Evolutionary conservation across 2,329 filamentous ascomycete species (phyloP).

Genomic region (Neopestalotiopsis sp.): DNA sequence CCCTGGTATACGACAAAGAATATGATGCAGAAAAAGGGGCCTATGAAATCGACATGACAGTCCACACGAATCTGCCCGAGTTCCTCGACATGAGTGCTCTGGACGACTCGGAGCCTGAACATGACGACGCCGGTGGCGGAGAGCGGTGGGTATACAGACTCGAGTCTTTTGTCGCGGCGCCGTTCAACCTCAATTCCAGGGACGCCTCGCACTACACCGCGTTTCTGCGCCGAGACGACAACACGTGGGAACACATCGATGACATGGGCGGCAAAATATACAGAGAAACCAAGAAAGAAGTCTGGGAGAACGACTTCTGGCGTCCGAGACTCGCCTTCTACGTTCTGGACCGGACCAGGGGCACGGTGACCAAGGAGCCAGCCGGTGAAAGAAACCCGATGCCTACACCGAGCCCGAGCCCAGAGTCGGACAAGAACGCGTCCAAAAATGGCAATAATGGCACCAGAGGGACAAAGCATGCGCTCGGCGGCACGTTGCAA

Average conservation of each 20-base stretch:
- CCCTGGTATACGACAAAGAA: neutral
- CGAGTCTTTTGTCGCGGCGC: neutral
- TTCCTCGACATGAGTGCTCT: neutral
- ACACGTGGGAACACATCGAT: neutral
- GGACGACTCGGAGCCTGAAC: neutral
- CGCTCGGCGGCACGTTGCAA: no score
- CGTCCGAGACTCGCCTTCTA: neutral
- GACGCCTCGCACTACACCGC: constrained; percentile 3
- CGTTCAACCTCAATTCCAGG: neutral
- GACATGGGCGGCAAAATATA: neutral
- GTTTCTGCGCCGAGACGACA: neutral
- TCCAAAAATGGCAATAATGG: no score
- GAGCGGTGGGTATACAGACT: neutral
- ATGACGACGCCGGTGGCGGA: neutral
- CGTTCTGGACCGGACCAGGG: neutral
- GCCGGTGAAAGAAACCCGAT: no score
- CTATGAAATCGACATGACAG: neutral
- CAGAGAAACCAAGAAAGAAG: neutral
- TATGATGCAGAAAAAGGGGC: neutral
- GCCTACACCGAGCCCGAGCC: no score
- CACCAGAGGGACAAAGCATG: no score
- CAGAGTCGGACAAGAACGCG: no score
- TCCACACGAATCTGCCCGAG: neutral
- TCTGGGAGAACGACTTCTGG: neutral
- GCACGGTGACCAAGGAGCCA: neutral